Percentiles rank a stretch among this genome's conserved stretches.
These are phyloP conservation scores for Herpetospermum pedunculosum DNA, from an alignment of 306 rosid species.

Conservation along the genomic window DNA sequence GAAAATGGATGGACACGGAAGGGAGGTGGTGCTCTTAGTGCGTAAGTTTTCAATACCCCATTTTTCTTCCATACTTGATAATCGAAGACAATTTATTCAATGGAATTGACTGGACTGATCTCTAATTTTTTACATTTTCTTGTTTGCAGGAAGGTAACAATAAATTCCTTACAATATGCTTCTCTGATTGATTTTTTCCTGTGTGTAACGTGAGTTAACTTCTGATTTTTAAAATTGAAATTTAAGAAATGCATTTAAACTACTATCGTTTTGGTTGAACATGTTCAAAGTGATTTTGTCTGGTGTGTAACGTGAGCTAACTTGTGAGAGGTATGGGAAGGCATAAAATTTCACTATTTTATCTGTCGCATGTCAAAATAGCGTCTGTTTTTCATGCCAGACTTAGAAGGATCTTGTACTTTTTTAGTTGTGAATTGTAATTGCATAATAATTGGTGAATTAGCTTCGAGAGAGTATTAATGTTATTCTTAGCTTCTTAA, in stretches of 20 bases:
- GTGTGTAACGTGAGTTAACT: not conserved
- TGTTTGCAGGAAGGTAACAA: no score
- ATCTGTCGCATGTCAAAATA: not conserved
- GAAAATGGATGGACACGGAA: constrained; percentile 80
- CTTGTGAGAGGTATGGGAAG: no score
- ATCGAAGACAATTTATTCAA: no score
- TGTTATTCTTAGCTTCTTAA: not conserved
- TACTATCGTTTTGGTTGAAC: not conserved
- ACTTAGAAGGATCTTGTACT: no score
- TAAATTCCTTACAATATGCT: no score
- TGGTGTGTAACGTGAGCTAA: no score
- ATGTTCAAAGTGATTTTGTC: no score
- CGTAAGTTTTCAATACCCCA: constrained; percentile 49
- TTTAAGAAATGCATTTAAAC: not conserved
- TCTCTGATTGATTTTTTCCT: no score
- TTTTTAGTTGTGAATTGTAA: not conserved
- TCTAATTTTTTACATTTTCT: no score
- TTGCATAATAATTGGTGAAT: not conserved
- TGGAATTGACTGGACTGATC: no score
- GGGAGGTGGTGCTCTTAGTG: constrained; percentile 89
- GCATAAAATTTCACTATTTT: no score
- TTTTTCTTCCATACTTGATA: no score
- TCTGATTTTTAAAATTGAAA: not conserved
- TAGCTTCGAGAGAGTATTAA: not conserved
- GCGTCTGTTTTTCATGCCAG: not conserved